phyloP scores from a whole-genome alignment of 1,139 yeast species.

The Blastobotrys illinoisensis region DNA sequence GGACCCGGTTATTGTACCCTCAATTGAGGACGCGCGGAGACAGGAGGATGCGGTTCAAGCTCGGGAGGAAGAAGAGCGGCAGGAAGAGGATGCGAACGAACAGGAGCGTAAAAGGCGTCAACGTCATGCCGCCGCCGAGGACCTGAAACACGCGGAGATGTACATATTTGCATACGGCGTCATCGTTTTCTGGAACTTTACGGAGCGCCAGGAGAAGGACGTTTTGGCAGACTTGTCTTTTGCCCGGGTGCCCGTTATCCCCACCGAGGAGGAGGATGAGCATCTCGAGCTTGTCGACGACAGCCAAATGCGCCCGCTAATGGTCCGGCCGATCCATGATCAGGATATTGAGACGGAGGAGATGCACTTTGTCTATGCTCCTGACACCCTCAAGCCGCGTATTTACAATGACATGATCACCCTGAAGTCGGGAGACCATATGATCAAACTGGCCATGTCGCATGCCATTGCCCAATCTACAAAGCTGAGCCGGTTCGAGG shows the following conservation, averaged over 20 bases:
- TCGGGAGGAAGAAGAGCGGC: conserved; percentile 18
- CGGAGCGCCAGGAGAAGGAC: conserved; percentile 88
- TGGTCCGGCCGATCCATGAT: conserved; percentile 74
- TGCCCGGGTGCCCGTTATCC: conserved; percentile 37
- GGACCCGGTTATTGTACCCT: background rate
- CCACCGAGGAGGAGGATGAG: conserved; percentile 15
- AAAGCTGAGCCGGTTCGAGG: conserved; percentile 82
- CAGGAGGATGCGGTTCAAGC: conserved; percentile 8
- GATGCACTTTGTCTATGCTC: conserved; percentile 86
- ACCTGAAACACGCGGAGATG: conserved; percentile 81
- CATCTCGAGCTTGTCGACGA: conserved; percentile 10
- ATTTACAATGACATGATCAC: conserved; percentile 94
- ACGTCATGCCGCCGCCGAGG: conserved; percentile 11
- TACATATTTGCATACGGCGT: conserved; percentile 90
- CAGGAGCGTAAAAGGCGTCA: conserved; percentile 33
- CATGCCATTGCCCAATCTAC: conserved; percentile 98
- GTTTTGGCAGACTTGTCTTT: conserved; percentile 87
- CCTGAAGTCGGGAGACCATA: conserved; percentile 81
- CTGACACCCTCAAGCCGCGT: conserved; percentile 74
- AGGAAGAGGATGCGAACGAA: conserved; percentile 1
- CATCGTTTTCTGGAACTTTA: conserved; percentile 94
- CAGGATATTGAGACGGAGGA: conserved; percentile 94
- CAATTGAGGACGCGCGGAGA: background rate
- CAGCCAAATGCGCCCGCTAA: conserved; percentile 34
- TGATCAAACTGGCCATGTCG: conserved; percentile 86